Base-by-base conservation (phyloP, 2,329 filamentous ascomycete species). In the Aaosphaeria pasadenensis region DNA sequence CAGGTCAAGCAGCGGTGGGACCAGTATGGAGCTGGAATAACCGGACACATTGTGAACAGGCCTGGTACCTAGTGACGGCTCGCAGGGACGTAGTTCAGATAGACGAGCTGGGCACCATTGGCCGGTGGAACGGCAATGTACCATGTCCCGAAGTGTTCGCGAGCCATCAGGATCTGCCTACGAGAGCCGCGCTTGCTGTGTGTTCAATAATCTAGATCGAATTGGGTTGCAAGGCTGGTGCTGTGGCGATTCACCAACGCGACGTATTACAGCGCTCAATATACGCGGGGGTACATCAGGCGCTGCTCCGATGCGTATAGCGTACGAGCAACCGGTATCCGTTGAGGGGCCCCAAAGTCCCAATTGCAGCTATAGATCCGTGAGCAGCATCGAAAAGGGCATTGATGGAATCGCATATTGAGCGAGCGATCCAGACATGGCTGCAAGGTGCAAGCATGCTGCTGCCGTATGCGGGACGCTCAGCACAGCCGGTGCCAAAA, bases 1-100 rank as follows among this genome's bases (percentile, higher is more conserved):
- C 63, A 60, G 58, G 24, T 49, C 56, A 57, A 32, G 42, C 42
- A 45, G 54, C 51, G 48, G 56, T 61, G 55, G 62, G 53, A 47
- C 53, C 54, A 59, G 55, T 55, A 44, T 56, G 43, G 46, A 54
- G 49, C 56, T 67, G 48, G 61, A 68, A 66, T 67, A 66, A 62
- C 63, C 65, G 65, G 60, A 59, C 60, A 62, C 64, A 68, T 66
- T 66, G 56, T 50, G 51, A 61, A 60, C 58, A 60, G 62, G 58
- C 63, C 63, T 64, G 66, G 64, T 63, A 63, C 63, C 62, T 62
- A 67, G 63, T 55, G 51, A 61, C 62, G 60, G 59, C 53, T 60
- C 51, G 56, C 54, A 64, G 56, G 58, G 46, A 60, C 51, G 58
- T 36, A 57, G 56, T 60, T 52, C 43, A 56, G 62, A 66, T 63